Evolutionary conservation across 2,329 filamentous ascomycete species (phyloP), one percentile per base, ranked within the genome.

Genomic region (Tolypocladium ovalisporum): DNA sequence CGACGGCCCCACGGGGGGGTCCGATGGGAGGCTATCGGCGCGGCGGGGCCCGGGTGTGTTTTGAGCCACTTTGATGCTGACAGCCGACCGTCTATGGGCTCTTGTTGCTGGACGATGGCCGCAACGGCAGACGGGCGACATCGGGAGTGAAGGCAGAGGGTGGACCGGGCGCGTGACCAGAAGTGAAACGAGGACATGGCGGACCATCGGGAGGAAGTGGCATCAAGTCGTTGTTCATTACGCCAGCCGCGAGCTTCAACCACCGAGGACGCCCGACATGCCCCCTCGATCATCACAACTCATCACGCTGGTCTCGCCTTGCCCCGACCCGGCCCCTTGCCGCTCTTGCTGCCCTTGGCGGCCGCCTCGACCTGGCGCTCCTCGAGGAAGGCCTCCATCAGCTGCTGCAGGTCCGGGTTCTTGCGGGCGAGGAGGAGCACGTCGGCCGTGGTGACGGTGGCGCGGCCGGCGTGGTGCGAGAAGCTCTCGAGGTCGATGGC

Each of bases 351-450:
- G 27, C 4, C 47, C 2, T 39, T 29, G 4, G 29, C 37, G 40
- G 32, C 12, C 4, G 40, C 40, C 40, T 44, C 24, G 32, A 35
- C 22, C 66, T 81, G 82, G 61, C 79, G 74, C 62, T 78, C 74
- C 57, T 91, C 86, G 34, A 91, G 76, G 64, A 85, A 85, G 54
- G 82, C 78, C 69, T 82, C 81, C 67, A 99, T 79, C 37, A 97
- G 84, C 19, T 79, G 79, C 63, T 92, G 85, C 24, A 99, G 73
- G 22, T 91, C 90, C 57, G 92, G 88, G 65, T 97, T 99, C 59
- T 93, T 85, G 60, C 94, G 79, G 32, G 90, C 86, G 35, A 99
- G 82, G 9, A 99, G 81, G 65, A 97, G 76, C 15, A 97, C 92
- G 68, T 99, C 94, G 55, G 92, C 88, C 0, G 87, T 88, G 40